phyloP scores from a whole-genome alignment of 106 monocot genomes.

The Acanthochlamys bracteata region DNA sequence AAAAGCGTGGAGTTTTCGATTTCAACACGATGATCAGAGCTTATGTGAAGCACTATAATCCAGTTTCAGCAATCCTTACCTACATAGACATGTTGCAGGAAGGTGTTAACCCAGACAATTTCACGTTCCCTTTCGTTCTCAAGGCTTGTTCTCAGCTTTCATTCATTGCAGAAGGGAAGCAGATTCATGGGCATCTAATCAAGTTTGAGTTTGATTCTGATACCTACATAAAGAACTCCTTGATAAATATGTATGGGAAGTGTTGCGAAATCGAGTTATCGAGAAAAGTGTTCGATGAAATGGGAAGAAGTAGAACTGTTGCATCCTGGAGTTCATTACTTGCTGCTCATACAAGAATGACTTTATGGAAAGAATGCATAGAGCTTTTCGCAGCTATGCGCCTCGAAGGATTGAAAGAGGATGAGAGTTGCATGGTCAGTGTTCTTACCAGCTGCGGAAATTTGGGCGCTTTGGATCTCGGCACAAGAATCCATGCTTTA shows the following conservation, averaged over 20 bases:
- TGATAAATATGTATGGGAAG: conserved; percentile 79
- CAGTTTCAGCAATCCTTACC: conserved; percentile 30
- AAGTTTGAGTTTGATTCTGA: conserved; percentile 49
- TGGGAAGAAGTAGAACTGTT: conserved; percentile 28
- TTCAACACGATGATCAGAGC: conserved; percentile 75
- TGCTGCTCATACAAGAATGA: conserved; percentile 30
- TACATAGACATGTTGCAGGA: conserved; percentile 44
- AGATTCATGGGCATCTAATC: conserved; percentile 43
- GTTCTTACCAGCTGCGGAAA: conserved; percentile 47
- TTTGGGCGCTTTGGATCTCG: conserved; percentile 34
- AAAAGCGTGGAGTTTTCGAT: conserved; percentile 37
- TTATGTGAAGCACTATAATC: conserved; percentile 19
- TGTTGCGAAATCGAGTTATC: conserved; percentile 35
- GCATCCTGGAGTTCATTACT: conserved; percentile 68
- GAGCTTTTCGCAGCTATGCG: conserved; percentile 31
- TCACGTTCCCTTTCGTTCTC: conserved; percentile 65
- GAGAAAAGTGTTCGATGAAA: conserved; percentile 33
- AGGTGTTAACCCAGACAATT: conserved; percentile 37
- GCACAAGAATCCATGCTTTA: conserved; percentile 45
- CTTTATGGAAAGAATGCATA: conserved; percentile 40
- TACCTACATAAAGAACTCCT: conserved; percentile 45
- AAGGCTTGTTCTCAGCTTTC: conserved; percentile 58
- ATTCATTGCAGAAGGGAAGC: conserved; percentile 24
- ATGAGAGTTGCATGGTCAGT: conserved; percentile 55
- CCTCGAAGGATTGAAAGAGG: conserved; percentile 18